Evolutionary conservation across 257 asterid genomes (phyloP).

Genomic region (Nicotiana obtusifolia): DNA sequence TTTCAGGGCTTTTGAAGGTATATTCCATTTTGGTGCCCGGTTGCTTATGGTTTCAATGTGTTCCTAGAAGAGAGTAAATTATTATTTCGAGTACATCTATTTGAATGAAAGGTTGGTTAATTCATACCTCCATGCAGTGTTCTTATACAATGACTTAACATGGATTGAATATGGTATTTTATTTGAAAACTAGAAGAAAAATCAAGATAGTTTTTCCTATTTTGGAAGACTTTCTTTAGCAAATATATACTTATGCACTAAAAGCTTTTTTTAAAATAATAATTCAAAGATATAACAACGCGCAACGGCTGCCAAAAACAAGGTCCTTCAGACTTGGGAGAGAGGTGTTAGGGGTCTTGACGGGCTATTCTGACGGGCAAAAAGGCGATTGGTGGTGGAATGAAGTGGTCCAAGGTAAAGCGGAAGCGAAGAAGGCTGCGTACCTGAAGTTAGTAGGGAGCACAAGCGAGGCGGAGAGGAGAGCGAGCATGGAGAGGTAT

Average conservation of each 20-base stretch:
- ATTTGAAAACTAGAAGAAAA: not conserved
- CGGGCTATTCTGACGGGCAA: no score
- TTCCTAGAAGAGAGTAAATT: conserved; percentile 1
- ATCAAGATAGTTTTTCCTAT: not conserved
- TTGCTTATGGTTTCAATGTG: not conserved
- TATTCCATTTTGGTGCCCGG: conserved; percentile 10
- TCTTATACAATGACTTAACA: not conserved
- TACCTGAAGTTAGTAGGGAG: no score
- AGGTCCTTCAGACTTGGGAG: no score
- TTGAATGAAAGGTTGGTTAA: not conserved
- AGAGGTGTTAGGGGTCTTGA: no score
- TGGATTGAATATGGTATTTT: not conserved
- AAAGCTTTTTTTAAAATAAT: not conserved
- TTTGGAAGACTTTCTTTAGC: not conserved
- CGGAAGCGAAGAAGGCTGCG: no score
- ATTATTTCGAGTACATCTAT: not conserved
- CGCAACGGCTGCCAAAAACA: not conserved
- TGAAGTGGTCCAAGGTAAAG: no score
- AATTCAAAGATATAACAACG: not conserved
- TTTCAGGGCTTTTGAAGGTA: conserved; percentile 73
- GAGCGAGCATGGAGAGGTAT: no score
- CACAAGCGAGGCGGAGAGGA: no score
- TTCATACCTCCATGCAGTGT: not conserved
- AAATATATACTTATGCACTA: not conserved
- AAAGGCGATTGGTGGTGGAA: no score